A percentile compares a stretch with the other conserved stretches of the same genome.
Evolutionary conservation across 345 rosid species (phyloP).

Genomic region (Leavenworthia alabamica): DNA sequence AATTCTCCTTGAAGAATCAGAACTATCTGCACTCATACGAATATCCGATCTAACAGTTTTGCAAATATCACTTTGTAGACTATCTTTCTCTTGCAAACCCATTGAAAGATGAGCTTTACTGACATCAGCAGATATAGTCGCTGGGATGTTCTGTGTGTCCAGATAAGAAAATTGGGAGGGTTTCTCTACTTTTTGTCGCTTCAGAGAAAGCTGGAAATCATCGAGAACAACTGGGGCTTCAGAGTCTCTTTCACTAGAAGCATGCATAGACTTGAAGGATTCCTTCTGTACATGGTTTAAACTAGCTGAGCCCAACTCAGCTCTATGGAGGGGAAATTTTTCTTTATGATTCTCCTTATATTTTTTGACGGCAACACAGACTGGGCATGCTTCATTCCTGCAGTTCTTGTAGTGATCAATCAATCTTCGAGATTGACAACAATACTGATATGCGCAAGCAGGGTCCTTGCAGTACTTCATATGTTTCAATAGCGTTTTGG

Average conservation of each 20-base stretch:
- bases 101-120: constrained; percentile 35
- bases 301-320: constrained; percentile 35
- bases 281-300: constrained; percentile 35
- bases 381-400: constrained; percentile 60
- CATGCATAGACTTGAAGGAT: constrained; percentile 38
- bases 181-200: constrained; percentile 72
- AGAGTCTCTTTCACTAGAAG: constrained; percentile 37
- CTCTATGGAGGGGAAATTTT: constrained; percentile 35
- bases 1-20: constrained; percentile 44
- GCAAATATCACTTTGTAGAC: constrained; percentile 30
- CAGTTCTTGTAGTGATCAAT: constrained; percentile 63
- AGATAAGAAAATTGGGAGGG: constrained; percentile 40
- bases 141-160: constrained; percentile 37
- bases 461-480: constrained; percentile 51
- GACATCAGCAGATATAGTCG: constrained; percentile 27
- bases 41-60: constrained; percentile 45
- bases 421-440: constrained; percentile 64
- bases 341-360: constrained; percentile 45
- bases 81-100: constrained; percentile 46
- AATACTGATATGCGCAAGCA: constrained; percentile 61
- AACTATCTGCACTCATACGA: constrained; percentile 46
- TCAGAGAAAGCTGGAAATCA: constrained; percentile 59
- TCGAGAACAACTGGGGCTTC: constrained; percentile 41
- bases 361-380: constrained; percentile 70
- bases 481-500: constrained; percentile 63